Evolutionary conservation across 495 filamentous ascomycete species (phyloP).

Genomic region (Bryoglossum gracile): DNA sequence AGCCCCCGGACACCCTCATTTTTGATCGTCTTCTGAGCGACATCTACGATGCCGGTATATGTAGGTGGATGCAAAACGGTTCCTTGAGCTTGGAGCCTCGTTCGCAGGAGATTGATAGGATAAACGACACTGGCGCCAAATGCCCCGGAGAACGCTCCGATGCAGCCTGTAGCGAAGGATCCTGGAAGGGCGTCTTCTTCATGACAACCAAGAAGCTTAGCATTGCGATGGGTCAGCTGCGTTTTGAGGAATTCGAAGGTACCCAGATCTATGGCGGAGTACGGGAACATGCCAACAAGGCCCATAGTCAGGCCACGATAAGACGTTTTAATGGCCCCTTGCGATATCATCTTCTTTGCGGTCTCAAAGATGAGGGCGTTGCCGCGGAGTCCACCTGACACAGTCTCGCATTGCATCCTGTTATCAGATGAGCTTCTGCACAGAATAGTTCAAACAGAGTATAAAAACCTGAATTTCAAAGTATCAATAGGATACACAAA

Average conservation of each 20-base stretch:
- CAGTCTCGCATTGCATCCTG: slow-evolving; percentile 87
- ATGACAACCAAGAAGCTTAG: slow-evolving; percentile 58
- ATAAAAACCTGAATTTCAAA: slow-evolving; percentile 64
- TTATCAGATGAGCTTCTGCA: slow-evolving; percentile 35
- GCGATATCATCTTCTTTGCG: slow-evolving; percentile 73
- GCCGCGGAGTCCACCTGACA: slow-evolving; percentile 74
- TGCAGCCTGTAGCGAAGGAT: slow-evolving; percentile 70
- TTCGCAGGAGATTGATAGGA: slow-evolving; percentile 90
- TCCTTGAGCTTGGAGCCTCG: slow-evolving; percentile 89
- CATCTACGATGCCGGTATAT: slow-evolving; percentile 84
- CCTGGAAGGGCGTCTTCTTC: slow-evolving; percentile 75
- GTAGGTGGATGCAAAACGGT: slow-evolving; percentile 84
- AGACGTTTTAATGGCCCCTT: slow-evolving; percentile 64
- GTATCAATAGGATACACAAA: slow-evolving; percentile 96
- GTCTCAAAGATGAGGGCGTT: slow-evolving; percentile 79
- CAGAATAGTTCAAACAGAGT: slow-evolving; percentile 3
- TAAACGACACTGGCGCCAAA: slow-evolving; percentile 91
- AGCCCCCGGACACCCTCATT: slow-evolving; percentile 81
- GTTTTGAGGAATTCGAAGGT: slow-evolving; percentile 92
- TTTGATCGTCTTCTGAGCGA: slow-evolving; percentile 69
- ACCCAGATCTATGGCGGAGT: slow-evolving; percentile 91
- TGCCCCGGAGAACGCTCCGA: slow-evolving; percentile 87
- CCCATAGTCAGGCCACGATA: slow-evolving; percentile 93
- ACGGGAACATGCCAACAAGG: slow-evolving; percentile 92
- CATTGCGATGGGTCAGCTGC: slow-evolving; percentile 58